These are phyloP conservation scores for Magnusiomyces fungicola DNA, from an alignment of 1,139 yeast species.

Conservation along the genomic window DNA sequence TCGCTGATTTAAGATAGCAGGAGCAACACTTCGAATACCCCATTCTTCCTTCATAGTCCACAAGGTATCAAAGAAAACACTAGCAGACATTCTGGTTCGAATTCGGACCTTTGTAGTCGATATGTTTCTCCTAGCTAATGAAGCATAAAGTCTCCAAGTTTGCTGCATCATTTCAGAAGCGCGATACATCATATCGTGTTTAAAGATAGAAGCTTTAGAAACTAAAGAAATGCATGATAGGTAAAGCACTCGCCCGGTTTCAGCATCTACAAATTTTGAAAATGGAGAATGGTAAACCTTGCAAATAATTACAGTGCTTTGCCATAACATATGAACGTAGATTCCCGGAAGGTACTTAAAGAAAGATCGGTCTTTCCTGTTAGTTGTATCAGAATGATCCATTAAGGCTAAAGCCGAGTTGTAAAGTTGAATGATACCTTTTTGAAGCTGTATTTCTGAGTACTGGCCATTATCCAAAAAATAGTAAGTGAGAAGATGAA, in stretches of 20 bases:
- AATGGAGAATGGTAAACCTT: constrained; percentile 71
- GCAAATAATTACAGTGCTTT: constrained; percentile 78
- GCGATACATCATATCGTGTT: constrained; percentile 88
- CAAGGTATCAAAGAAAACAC: constrained; percentile 84
- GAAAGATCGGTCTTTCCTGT: constrained; percentile 52
- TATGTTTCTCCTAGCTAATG: constrained; percentile 40
- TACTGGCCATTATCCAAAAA: constrained; percentile 54
- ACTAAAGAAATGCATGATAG: constrained; percentile 63
- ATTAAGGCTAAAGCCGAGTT: constrained; percentile 70
- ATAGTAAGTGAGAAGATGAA: constrained; percentile 73
- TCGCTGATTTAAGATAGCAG: constrained; percentile 30
- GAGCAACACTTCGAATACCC: constrained; percentile 43
- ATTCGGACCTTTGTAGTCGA: constrained; percentile 39
- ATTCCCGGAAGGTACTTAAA: constrained; percentile 79
- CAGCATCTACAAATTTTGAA: constrained; percentile 57
- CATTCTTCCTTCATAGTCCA: constrained; percentile 78
- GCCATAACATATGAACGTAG: constrained; percentile 78
- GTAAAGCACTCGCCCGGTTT: constrained; percentile 65
- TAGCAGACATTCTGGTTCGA: constrained; percentile 81
- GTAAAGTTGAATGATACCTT: constrained; percentile 69
- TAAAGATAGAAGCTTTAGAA: constrained; percentile 72
- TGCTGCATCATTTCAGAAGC: constrained; percentile 91
- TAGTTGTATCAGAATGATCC: constrained; percentile 57
- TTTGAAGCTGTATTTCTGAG: constrained; percentile 55
- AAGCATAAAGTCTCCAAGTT: constrained; percentile 80